A percentile compares a stretch with the other conserved stretches of the same genome.
These are phyloP conservation scores for Fusarium coicis DNA, from an alignment of 2,329 filamentous ascomycete genomes.

Conservation along the genomic window DNA sequence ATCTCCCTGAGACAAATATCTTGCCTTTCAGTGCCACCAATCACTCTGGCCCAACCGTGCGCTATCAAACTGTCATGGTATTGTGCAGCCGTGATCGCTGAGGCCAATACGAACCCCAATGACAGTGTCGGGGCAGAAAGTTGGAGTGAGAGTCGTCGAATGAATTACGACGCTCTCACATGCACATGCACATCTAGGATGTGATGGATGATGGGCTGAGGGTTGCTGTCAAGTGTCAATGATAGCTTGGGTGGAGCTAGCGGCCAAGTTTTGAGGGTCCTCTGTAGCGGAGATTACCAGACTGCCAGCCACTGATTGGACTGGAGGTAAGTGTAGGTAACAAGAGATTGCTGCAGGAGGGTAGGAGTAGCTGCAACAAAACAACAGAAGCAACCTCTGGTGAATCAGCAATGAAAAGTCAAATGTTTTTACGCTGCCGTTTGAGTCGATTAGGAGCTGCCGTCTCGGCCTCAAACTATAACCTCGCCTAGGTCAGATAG, in stretches of 20 bases:
- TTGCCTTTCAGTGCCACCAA: conserved; percentile 34
- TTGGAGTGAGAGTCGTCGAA: conserved; percentile 19
- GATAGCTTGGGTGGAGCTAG: conserved; percentile 37
- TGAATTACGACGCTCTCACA: conserved; percentile 19
- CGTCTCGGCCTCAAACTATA: conserved; percentile 3
- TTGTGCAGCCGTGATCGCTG: conserved; percentile 6
- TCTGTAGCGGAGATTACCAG: conserved; percentile 18
- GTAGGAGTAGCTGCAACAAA: conserved; percentile 2
- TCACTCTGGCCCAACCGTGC: conserved; percentile 31
- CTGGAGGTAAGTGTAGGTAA: conserved; percentile 28
- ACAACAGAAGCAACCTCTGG: not conserved
- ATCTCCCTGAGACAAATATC: conserved; percentile 32
- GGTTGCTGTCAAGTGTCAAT: conserved; percentile 34
- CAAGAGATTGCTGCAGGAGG: conserved; percentile 32
- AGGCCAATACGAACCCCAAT: conserved; percentile 7
- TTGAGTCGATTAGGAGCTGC: conserved; percentile 11
- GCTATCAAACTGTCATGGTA: conserved; percentile 34
- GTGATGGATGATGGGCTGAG: conserved; percentile 35
- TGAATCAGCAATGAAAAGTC: conserved; percentile 9
- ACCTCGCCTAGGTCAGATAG: conserved; percentile 6
- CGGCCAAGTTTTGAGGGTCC: conserved; percentile 33
- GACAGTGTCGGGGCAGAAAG: conserved; percentile 11
- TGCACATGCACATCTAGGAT: conserved; percentile 30
- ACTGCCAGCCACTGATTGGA: conserved; percentile 38
- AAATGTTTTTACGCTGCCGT: not conserved